Conservation (phyloP, 306 rosid genomes). For the Quercus gilva region DNA sequence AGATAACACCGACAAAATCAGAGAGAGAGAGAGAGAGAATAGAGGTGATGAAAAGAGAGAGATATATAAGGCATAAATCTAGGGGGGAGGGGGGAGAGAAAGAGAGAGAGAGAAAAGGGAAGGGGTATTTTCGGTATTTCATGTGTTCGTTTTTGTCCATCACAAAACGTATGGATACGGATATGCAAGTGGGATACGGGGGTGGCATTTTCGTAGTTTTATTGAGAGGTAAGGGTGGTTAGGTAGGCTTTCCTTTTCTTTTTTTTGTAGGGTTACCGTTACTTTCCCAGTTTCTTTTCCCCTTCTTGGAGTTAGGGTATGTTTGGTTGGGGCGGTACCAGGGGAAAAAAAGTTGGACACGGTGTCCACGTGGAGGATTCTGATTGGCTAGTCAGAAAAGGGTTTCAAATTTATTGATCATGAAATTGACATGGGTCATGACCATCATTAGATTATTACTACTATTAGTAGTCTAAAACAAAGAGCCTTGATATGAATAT, state of each 20-base stretch:
- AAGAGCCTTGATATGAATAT: too few species aligned
- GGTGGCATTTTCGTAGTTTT: constrained; percentile 13
- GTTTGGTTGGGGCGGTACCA: too few species aligned
- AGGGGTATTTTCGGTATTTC: constrained; percentile 14
- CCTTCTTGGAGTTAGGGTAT: too few species aligned
- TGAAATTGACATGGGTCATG: too few species aligned
- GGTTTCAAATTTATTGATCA: too few species aligned
- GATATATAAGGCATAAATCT: constrained; percentile 56
- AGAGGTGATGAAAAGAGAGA: neutral
- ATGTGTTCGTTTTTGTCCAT: constrained; percentile 4
- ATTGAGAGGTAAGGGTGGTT: neutral
- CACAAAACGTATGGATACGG: constrained; percentile 41
- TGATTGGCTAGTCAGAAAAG: neutral
- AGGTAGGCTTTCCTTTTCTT: neutral
- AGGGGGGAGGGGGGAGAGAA: constrained; percentile 13
- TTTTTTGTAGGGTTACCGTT: neutral
- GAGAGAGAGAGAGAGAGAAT: constrained; percentile 10
- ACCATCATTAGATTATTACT: too few species aligned
- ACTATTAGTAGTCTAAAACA: too few species aligned
- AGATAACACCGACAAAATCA: constrained; percentile 65
- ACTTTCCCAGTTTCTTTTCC: too few species aligned
- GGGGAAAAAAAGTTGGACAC: neutral
- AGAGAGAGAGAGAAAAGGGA: neutral
- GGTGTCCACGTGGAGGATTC: neutral
- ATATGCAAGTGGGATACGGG: constrained; percentile 15